Evolutionary conservation across 2,329 filamentous ascomycete species (phyloP).

Genomic region (Talaromyces islandicus): DNA sequence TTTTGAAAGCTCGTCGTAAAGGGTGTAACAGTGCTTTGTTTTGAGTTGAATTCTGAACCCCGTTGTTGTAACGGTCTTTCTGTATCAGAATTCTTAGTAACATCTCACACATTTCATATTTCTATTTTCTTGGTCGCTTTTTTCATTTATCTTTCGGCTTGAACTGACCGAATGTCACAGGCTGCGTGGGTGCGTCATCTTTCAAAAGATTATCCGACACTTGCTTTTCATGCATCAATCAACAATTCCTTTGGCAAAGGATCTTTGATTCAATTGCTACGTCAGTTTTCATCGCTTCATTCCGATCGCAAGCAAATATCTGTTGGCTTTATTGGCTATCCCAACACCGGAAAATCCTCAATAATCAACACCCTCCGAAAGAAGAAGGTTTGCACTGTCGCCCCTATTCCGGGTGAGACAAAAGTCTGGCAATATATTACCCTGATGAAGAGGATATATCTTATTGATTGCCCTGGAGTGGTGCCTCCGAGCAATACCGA

Average conservation of each 20-base stretch:
- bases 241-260: conserved; percentile 97
- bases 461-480: conserved; percentile 95
- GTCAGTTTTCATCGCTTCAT: conserved; percentile 88
- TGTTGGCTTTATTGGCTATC: conserved; percentile 81
- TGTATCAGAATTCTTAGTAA: conserved; percentile 96
- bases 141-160: conserved; percentile 18
- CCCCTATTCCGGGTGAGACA: conserved; percentile 92
- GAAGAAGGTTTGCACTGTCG: conserved; percentile 90
- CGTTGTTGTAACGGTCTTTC: conserved; percentile 48
- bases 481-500: conserved; percentile 84
- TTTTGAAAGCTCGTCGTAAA: conserved; percentile 81
- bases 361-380: conserved; percentile 95
- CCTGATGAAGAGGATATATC: conserved; percentile 85
- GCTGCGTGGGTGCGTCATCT: conserved; percentile 86
- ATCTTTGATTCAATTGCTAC: conserved; percentile 80
- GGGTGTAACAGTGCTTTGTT: conserved; percentile 73
- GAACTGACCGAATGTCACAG: conserved; percentile 46
- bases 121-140: not conserved
- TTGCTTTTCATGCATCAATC: conserved; percentile 90
- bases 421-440: conserved; percentile 99
- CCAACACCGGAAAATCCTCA: conserved; percentile 91
- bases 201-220: conserved; percentile 85
- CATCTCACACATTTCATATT: conserved; percentile 74
- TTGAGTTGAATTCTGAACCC: conserved; percentile 92
- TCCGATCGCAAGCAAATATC: conserved; percentile 90